A percentile compares a stretch with the other conserved stretches of the same genome.
phyloP scores from a whole-genome alignment of 768 basidiomycete species.

The Mycena filopes region DNA sequence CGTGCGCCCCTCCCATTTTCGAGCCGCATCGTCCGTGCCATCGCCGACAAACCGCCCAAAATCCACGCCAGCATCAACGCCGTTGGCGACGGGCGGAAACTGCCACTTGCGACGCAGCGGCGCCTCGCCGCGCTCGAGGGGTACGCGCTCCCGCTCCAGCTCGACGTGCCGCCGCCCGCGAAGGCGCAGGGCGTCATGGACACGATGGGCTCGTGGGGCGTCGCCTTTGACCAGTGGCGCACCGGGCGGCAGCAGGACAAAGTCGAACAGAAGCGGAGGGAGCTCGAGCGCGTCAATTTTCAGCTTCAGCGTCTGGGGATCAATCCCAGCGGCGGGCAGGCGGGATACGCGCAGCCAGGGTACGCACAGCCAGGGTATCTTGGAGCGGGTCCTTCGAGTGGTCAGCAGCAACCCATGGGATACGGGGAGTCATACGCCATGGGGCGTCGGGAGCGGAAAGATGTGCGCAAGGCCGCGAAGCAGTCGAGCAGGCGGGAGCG shows the following conservation, averaged over 20 bases:
- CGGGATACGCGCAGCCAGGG: neutral
- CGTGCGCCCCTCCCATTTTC: constrained; percentile 27
- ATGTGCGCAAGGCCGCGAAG: constrained; percentile 14
- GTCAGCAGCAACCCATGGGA: neutral
- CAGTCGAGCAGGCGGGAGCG: constrained; percentile 11
- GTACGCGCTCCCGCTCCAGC: constrained; percentile 30
- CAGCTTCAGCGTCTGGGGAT: constrained; percentile 5
- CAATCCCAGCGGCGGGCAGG: neutral
- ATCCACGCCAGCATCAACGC: constrained; percentile 24
- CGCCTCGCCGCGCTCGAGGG: constrained; percentile 35
- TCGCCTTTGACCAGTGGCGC: constrained; percentile 32
- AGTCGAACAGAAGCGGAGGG: constrained; percentile 28
- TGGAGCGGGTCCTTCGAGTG: neutral
- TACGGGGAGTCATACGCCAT: neutral
- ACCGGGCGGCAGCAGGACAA: constrained; percentile 29
- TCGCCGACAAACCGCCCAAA: constrained; percentile 31
- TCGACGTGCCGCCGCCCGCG: constrained; percentile 36
- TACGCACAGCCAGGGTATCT: neutral
- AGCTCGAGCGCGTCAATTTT: constrained; percentile 22
- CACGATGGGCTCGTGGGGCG: constrained; percentile 29
- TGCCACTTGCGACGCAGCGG: constrained; percentile 31
- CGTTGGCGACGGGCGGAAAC: constrained; percentile 18
- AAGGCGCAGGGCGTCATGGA: constrained; percentile 37
- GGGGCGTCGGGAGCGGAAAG: constrained; percentile 20
- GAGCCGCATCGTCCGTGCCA: constrained; percentile 29